Percentiles rank a stretch among this genome's conserved stretches.
These are phyloP conservation scores for Gossypium laxum DNA, from an alignment of 441 rosid species.

Conservation along the genomic window DNA sequence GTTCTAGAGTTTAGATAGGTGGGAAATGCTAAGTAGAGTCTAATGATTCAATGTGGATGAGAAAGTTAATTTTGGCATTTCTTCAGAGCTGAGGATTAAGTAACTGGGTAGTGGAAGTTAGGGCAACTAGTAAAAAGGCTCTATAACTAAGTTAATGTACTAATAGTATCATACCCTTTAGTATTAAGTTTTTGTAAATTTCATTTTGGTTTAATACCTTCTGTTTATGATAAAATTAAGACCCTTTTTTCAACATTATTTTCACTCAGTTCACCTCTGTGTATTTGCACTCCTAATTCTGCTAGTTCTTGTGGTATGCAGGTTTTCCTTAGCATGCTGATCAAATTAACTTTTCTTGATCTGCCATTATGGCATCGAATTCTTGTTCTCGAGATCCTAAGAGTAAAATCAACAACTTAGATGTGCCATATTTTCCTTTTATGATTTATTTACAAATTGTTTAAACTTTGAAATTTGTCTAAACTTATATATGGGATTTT, in stretches of 20 bases:
- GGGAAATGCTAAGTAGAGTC: neutral
- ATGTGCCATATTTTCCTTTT: slow-evolving; percentile 8
- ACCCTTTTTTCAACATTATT: neutral
- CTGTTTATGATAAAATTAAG: neutral
- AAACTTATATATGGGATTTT: slow-evolving; percentile 23
- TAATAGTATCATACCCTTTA: neutral
- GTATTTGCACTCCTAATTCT: neutral
- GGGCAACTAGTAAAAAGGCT: neutral
- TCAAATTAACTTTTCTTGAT: slow-evolving; percentile 85
- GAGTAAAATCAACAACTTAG: slow-evolving; percentile 47
- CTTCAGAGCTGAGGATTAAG: neutral
- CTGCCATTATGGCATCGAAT: slow-evolving; percentile 98
- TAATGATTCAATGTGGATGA: neutral
- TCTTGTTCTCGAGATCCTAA: slow-evolving; percentile 95
- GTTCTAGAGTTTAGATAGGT: neutral
- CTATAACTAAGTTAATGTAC: neutral
- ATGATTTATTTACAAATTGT: slow-evolving; percentile 14
- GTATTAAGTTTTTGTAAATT: neutral
- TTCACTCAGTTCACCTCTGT: neutral
- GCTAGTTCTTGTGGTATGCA: slow-evolving; percentile 25
- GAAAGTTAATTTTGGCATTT: neutral
- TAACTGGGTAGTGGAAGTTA: neutral
- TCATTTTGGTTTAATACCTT: neutral
- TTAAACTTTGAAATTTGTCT: slow-evolving; percentile 13
- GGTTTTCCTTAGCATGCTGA: slow-evolving; percentile 96